A percentile compares a stretch with the other conserved stretches of the same genome.
Conservation (phyloP, 2,329 filamentous ascomycete genomes). For the Gnomoniopsis smithogilvyi region DNA sequence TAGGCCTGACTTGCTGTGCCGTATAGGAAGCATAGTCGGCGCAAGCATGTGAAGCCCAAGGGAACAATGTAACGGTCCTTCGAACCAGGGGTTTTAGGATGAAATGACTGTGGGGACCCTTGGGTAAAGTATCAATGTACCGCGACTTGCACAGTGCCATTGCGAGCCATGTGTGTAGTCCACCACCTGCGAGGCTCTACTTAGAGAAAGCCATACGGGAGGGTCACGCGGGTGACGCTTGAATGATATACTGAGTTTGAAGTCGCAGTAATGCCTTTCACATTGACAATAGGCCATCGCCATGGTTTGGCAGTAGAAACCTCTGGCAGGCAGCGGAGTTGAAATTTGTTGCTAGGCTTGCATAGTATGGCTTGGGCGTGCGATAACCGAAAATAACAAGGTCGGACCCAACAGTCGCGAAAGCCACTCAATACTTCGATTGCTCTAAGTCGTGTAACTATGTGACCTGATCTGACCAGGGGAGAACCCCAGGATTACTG, state of each 20-base stretch:
- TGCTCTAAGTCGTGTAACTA: background rate
- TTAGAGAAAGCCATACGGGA: no score
- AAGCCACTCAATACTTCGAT: background rate
- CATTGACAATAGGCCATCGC: no score
- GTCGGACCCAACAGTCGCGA: background rate
- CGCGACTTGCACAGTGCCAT: background rate
- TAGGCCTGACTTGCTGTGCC: background rate
- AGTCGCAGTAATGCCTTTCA: no score
- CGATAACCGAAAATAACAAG: background rate
- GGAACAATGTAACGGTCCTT: background rate
- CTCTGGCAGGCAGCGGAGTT: background rate
- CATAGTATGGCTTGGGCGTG: background rate
- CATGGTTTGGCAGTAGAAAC: no score
- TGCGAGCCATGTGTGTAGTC: background rate
- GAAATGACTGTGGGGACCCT: constrained; percentile 1
- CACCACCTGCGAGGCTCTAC: no score
- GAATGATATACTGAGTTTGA: background rate
- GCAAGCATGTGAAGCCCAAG: background rate
- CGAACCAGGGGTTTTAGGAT: background rate
- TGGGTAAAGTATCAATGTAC: background rate
- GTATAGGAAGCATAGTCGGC: background rate
- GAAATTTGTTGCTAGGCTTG: background rate
- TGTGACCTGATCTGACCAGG: background rate
- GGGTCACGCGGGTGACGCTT: background rate
- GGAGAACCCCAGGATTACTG: background rate